phyloP scores from a whole-genome alignment of 2,329 filamentous ascomycete genomes.

The Herpotrichia juniperi region DNA sequence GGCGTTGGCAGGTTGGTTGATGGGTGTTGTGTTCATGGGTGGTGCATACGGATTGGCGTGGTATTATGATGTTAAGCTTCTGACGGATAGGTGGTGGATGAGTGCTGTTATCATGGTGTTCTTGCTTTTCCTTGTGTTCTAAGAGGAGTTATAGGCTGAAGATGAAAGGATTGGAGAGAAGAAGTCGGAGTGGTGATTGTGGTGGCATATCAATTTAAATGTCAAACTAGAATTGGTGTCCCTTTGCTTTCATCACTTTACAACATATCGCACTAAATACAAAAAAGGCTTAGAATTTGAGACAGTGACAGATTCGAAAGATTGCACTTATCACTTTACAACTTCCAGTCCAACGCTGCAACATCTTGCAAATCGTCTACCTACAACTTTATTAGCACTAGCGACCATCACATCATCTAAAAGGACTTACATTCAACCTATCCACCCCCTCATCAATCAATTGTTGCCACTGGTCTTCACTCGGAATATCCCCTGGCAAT shows the following conservation, averaged over 20 bases:
- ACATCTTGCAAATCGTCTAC: conserved; percentile 12
- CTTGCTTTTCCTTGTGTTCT: neutral
- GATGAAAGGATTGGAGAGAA: too few species aligned
- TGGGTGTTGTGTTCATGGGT: neutral
- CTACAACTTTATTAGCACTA: neutral
- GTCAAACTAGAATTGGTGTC: too few species aligned
- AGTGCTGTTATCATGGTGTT: conserved; percentile 1
- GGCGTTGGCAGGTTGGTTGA: conserved; percentile 1
- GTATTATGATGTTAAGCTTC: neutral
- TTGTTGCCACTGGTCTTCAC: conserved; percentile 57
- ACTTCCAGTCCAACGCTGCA: conserved; percentile 1
- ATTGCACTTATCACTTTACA: conserved; percentile 5
- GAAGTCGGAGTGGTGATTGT: too few species aligned
- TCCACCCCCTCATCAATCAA: conserved; percentile 61
- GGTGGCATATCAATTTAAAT: too few species aligned
- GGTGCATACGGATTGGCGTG: neutral
- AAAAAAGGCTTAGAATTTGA: too few species aligned
- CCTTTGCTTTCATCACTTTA: too few species aligned
- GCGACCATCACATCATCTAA: neutral
- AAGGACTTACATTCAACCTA: conserved; percentile 58
- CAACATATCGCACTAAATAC: too few species aligned
- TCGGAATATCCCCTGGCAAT: conserved; percentile 57
- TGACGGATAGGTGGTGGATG: neutral
- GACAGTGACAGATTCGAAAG: too few species aligned
- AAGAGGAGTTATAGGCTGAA: neutral